phyloP scores from a whole-genome alignment of 164 flowering plant species.

The Macadamia tetraphylla region DNA sequence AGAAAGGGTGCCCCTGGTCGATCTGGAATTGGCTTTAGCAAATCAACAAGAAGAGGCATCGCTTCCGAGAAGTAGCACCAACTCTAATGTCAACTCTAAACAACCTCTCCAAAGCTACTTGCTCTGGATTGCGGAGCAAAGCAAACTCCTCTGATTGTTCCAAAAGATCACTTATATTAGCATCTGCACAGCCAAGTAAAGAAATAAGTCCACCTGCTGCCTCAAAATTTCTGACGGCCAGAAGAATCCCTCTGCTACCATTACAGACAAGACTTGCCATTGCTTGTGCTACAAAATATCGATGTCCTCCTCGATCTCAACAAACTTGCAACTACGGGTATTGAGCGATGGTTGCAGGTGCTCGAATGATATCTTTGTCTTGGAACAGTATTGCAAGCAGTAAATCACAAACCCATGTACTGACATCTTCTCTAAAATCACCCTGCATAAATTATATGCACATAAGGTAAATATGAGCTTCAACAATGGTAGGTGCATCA shows the following conservation, averaged over 20 bases:
- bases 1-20: constrained; percentile 20
- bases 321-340: constrained; percentile 73
- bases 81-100: constrained; percentile 95
- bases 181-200: constrained; percentile 95
- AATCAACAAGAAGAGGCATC: constrained; percentile 86
- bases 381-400: constrained; percentile 84
- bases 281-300: constrained; percentile 98
- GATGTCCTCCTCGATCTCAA: constrained; percentile 89
- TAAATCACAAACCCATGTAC: constrained; percentile 80
- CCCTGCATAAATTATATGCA: too few species aligned
- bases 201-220: constrained; percentile 85
- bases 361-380: constrained; percentile 87
- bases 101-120: constrained; percentile 23
- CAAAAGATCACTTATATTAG: constrained; percentile 69
- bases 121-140: constrained; percentile 80
- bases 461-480: too few species aligned
- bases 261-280: constrained; percentile 86
- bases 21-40: constrained; percentile 23
- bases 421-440: constrained; percentile 1
- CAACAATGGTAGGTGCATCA: too few species aligned
- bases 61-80: constrained; percentile 96
- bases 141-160: constrained; percentile 70
- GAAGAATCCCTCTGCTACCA: constrained; percentile 95
- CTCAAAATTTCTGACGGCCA: constrained; percentile 94
- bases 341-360: constrained; percentile 68